Percentiles rank a stretch among this genome's conserved stretches.
Conservation (phyloP, 2,329 filamentous ascomycete genomes). For the Penicillium sp. region DNA sequence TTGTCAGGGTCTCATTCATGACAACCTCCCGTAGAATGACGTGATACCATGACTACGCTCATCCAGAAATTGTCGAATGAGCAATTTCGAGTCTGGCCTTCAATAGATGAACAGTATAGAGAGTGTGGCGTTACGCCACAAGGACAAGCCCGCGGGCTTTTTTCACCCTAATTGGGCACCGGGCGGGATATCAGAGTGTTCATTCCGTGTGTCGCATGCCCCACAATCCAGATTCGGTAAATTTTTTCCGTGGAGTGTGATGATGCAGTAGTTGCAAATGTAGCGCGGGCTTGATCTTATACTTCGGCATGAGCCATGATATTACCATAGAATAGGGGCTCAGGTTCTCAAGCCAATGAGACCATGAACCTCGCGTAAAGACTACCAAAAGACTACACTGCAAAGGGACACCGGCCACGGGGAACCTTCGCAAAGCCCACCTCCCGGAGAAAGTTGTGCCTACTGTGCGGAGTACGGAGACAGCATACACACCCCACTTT, state of each 20-base stretch:
- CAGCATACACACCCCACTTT: constrained; percentile 7
- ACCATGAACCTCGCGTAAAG: too few relatives aligned
- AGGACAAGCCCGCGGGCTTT: not conserved
- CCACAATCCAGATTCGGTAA: too few relatives aligned
- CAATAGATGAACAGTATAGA: too few relatives aligned
- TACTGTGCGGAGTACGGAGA: too few relatives aligned
- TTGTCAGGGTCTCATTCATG: too few relatives aligned
- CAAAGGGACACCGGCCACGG: constrained; percentile 21
- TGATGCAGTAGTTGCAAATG: too few relatives aligned
- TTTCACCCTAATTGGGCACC: not conserved
- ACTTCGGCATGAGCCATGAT: not conserved
- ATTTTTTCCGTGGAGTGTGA: too few relatives aligned
- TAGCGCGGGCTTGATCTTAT: not conserved
- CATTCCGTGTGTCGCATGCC: not conserved
- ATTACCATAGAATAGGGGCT: not conserved
- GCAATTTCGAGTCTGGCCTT: too few relatives aligned
- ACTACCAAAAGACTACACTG: constrained; percentile 21
- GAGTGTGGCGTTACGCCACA: not conserved
- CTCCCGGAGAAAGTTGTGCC: constrained; percentile 8
- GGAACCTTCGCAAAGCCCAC: constrained; percentile 4
- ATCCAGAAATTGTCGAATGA: too few relatives aligned
- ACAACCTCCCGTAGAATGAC: too few relatives aligned
- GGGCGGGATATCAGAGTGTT: not conserved
- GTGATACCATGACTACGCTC: too few relatives aligned
- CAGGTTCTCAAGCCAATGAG: too few relatives aligned